Base-by-base conservation (phyloP, 1,139 yeast species). In the Magnusiomyces fungicola region DNA sequence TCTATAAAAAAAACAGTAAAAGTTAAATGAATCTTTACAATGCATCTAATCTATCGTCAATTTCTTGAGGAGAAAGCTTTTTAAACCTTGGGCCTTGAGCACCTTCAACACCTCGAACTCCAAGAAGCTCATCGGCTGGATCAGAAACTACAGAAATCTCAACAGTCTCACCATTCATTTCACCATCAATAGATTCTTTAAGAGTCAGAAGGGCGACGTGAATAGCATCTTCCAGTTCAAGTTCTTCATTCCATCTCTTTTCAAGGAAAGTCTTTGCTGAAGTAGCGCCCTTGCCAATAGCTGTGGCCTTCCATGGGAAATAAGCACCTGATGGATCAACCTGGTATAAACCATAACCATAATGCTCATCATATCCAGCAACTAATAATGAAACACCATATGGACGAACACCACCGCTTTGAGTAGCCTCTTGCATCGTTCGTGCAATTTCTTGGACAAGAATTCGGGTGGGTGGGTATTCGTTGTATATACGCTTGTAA, bases 251-350 rank as follows among this genome's bases (percentile, higher is more conserved):
- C 97, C 97, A 94, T 71, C 98, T 83, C 72, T 94, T 94, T 67
- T 94, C 98, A 64, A 94, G 73, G 63, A 94, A 94, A 0, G 98
- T 92, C 73, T 94, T 92, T 34, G 98, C 98, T 7, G 95, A 85
- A 41, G 81, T 81, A 4, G 96, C 81, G 27, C 96, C 95, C 66
- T 89, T 90, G 56, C 99, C 99, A 61, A 94, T 92, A 27, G 98
- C 97, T 3, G 98, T 92, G 27, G 98, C 98, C 69, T 92, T 92
- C 99, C 99, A 94, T n/a, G 98, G 97, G 77, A 88, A 94, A 68
- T 85, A 94, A 49, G 96, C 83, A 14, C 99, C 99, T 4, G 96
- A 85, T 4, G 99, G 99, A 70, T 94, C 98, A 46, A 94, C 96
- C 69, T 94, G 98, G 68, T 92, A 94, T 55, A 94, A 75, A 63